A percentile compares a stretch with the other conserved stretches of the same genome.
phyloP scores from a whole-genome alignment of 768 basidiomycete species.

The Gautieria morchelliformis region DNA sequence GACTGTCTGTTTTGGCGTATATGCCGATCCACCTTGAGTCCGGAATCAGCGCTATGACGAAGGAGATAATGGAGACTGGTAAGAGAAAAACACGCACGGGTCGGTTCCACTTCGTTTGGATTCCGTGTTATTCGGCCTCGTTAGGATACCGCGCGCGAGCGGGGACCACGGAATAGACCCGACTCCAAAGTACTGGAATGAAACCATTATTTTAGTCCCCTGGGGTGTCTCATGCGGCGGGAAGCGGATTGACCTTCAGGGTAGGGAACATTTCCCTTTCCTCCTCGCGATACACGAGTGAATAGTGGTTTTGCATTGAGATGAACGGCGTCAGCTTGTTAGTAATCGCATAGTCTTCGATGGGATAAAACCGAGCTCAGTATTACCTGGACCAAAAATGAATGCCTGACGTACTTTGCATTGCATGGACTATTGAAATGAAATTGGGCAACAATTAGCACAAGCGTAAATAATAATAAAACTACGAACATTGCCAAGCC shows the following conservation, averaged over 20 bases:
- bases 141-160: constrained; percentile 11
- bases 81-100: not conserved
- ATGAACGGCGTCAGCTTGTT: constrained; percentile 13
- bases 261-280: constrained; percentile 13
- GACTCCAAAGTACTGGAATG: constrained; percentile 9
- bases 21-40: not conserved
- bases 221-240: no score
- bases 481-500: constrained; percentile 11
- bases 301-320: constrained; percentile 15
- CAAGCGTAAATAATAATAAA: not conserved
- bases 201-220: not conserved
- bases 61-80: not conserved
- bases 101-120: constrained; percentile 11
- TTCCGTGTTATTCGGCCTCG: constrained; percentile 5
- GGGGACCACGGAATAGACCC: constrained; percentile 16
- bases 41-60: not conserved
- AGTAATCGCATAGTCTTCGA: constrained; percentile 5
- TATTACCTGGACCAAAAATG: no score
- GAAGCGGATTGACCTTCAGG: not conserved
- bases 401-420: constrained; percentile 2
- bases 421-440: not conserved
- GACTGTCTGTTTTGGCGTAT: not conserved
- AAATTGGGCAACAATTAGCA: not conserved
- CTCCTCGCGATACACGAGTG: constrained; percentile 13
- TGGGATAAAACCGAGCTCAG: no score